Conservation (phyloP, 306 rosid genomes). For the Sphenostylis stenocarpa region DNA sequence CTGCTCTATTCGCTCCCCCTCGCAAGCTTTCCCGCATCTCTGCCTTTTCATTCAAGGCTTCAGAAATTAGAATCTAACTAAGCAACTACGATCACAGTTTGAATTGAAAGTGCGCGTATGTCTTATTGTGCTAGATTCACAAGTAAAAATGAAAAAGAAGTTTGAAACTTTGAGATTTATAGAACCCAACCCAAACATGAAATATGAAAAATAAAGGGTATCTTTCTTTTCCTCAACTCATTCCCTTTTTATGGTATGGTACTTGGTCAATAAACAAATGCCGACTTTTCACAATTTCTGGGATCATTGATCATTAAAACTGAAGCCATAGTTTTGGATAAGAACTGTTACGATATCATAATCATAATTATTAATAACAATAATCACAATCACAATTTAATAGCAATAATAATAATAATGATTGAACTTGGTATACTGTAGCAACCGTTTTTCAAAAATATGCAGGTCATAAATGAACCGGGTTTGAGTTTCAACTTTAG, state of each 20-base stretch:
- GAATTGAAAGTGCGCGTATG: slow-evolving; percentile 7
- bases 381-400: slow-evolving; percentile 13
- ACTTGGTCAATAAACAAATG: not conserved
- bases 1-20: slow-evolving; percentile 35
- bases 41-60: slow-evolving; percentile 51
- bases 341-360: slow-evolving; percentile 31
- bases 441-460: slow-evolving; percentile 56
- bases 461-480: not conserved
- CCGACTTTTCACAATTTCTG: slow-evolving; percentile 18
- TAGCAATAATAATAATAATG: slow-evolving; percentile 20
- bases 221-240: not conserved
- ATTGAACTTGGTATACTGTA: slow-evolving; percentile 37
- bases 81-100: not conserved
- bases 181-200: not conserved
- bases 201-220: not conserved
- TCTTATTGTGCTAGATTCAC: not conserved
- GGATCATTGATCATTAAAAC: slow-evolving; percentile 40
- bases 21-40: slow-evolving; percentile 57
- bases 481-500: slow-evolving; percentile 19
- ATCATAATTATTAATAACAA: not conserved
- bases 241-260: not conserved
- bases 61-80: slow-evolving; percentile 37
- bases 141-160: not conserved
- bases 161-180: slow-evolving; percentile 2
- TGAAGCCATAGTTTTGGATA: slow-evolving; percentile 37